Evolutionary conservation across 2,329 filamentous ascomycete species (phyloP), one percentile per base, ranked within the genome.

Genomic region (Simplicillium aogashimaense): DNA sequence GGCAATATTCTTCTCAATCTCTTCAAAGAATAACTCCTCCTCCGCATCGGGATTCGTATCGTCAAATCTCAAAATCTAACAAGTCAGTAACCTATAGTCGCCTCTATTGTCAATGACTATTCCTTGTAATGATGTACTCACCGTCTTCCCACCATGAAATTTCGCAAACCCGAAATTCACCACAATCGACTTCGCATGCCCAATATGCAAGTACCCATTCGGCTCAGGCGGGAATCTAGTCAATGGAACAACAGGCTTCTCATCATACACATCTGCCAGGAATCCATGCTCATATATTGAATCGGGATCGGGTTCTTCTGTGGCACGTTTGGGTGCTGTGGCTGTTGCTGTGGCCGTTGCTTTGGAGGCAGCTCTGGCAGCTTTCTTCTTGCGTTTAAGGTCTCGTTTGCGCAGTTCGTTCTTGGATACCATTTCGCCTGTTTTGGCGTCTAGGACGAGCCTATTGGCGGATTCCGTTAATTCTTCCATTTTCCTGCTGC

Each of bases 31-130:
- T 43, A 82, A 74, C 61, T 94, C 86, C 58, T 95, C 85, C 60
- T 97, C 92, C 36, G 85, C 86, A 48, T 89, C 86, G 1, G 92
- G 92, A 59, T 97, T 97, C 12, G 92, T 97, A 53, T 97, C 92
- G 58, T 97, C 92, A 59, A 86, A 95, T 52, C 90, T 38, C 28
- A 44, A 39, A 34, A 75, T 42, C 18, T 12, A 7, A n/a, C 13
- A 31, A 29, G 29, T 48, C 38, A 55, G 47, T n/a, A n/a, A n/a
- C n/a, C n/a, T n/a, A n/a, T n/a, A n/a, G n/a, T n/a, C n/a, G n/a
- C n/a, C n/a, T 25, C 20, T 9, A 9, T 25, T 6, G 20, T 25
- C 20, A 9, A 25, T 9, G 9, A 25, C 20, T n/a, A n/a, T n/a
- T n/a, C n/a, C 5, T 25, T 9, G 20, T 25, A 9, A 6, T 5